Conservation (phyloP, 345 rosid genomes). For the Diplotaxis tenuifolia region DNA sequence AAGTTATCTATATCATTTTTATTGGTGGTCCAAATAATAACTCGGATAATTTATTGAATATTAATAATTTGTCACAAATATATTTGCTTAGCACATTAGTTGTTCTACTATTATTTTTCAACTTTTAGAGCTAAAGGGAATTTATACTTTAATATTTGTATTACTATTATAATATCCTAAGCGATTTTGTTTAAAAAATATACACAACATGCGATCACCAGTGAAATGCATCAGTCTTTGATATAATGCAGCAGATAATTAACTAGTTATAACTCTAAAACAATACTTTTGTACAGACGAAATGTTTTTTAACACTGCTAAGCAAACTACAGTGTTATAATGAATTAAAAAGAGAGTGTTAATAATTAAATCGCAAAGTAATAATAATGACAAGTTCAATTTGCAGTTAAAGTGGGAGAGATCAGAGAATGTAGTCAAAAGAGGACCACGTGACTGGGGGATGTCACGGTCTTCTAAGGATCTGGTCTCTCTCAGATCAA, state of each 20-base stretch:
- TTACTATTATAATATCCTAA: not conserved
- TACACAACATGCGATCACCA: not conserved
- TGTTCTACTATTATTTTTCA: not conserved
- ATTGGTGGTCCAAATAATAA: not conserved
- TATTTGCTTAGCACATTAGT: not conserved
- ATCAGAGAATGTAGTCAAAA: slow-evolving; percentile 35
- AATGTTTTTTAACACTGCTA: slow-evolving; percentile 13
- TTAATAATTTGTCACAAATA: not conserved
- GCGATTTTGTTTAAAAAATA: not conserved
- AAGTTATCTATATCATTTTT: not conserved
- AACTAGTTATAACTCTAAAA: not conserved
- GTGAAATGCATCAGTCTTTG: not conserved
- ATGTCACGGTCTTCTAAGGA: slow-evolving; percentile 41
- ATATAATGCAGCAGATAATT: not conserved
- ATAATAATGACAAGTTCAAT: slow-evolving; percentile 22
- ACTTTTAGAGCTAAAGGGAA: not conserved
- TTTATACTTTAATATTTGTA: not conserved
- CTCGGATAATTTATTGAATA: not conserved
- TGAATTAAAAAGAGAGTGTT: not conserved
- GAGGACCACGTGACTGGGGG: slow-evolving; percentile 37
- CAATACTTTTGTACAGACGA: slow-evolving; percentile 2
- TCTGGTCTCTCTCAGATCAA: slow-evolving; percentile 32
- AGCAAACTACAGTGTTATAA: slow-evolving; percentile 17
- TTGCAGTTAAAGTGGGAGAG: slow-evolving; percentile 22
- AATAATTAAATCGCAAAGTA: slow-evolving; percentile 5